A percentile compares a stretch with the other conserved stretches of the same genome.
Conservation (phyloP, 179 eudicot species). For the Silene vulgaris region DNA sequence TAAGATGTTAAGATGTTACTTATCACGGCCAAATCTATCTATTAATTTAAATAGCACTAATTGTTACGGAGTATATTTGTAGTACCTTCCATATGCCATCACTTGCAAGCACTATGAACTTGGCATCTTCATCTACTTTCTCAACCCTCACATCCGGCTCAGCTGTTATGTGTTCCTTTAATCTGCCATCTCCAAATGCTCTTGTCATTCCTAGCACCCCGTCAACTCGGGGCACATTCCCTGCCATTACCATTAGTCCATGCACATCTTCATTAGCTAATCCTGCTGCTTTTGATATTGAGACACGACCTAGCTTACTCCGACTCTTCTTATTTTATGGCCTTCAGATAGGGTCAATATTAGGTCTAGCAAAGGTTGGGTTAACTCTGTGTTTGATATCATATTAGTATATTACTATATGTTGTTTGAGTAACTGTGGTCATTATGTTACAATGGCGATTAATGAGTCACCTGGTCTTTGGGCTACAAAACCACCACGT, state of each 20-base stretch:
- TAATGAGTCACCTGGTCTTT: constrained; percentile 34
- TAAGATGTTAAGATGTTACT: background rate
- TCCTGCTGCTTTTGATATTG: background rate
- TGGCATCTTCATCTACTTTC: constrained; percentile 37
- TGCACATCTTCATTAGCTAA: background rate
- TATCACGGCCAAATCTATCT: background rate
- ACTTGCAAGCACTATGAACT: constrained; percentile 51
- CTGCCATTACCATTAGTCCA: constrained; percentile 20
- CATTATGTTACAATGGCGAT: background rate
- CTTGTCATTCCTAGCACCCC: constrained; percentile 59
- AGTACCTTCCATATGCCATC: constrained; percentile 65
- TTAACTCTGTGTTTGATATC: too few species aligned
- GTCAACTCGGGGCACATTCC: constrained; percentile 46
- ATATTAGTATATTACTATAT: too few species aligned
- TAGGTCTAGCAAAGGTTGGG: too few species aligned
- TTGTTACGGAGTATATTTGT: background rate
- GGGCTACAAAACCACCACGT: constrained; percentile 46
- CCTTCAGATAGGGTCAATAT: too few species aligned
- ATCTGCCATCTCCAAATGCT: constrained; percentile 54
- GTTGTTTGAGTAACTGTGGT: too few species aligned
- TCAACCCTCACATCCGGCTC: constrained; percentile 44
- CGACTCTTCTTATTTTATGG: too few species aligned
- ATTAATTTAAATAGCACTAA: too few species aligned
- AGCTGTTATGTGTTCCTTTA: constrained; percentile 50
- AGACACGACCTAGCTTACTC: too few species aligned